Percentiles rank a stretch among this genome's conserved stretches.
phyloP scores from a whole-genome alignment of 139 green algal species.

The Desmodesmus armatus region DNA sequence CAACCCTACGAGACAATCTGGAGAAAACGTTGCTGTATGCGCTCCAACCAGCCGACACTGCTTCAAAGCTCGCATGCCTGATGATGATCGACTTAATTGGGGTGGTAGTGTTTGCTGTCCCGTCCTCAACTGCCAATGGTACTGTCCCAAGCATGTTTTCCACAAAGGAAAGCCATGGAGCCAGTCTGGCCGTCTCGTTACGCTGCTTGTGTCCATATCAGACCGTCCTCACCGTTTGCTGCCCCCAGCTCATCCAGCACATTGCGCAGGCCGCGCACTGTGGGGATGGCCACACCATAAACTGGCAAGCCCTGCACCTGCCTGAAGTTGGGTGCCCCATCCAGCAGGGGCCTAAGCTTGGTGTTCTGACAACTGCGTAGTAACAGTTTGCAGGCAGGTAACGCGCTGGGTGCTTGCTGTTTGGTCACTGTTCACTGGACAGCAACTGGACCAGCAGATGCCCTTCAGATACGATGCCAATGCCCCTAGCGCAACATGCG shows the following conservation, averaged over 20 bases:
- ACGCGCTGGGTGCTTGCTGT: neutral
- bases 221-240: constrained; percentile 49
- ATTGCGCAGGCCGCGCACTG: constrained; percentile 81
- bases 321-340: constrained; percentile 95
- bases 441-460: neutral
- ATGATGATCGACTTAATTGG: too few species aligned
- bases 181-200: too few species aligned
- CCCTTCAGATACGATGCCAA: too few species aligned
- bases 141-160: too few species aligned
- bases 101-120: too few species aligned
- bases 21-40: too few species aligned
- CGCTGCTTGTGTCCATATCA: too few species aligned
- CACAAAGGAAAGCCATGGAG: too few species aligned
- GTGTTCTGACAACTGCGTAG: constrained; percentile 98
- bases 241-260: constrained; percentile 84
- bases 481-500: neutral
- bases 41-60: too few species aligned
- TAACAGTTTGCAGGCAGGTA: neutral
- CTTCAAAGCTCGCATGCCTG: too few species aligned
- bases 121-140: too few species aligned
- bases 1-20: too few species aligned
- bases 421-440: neutral
- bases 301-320: constrained; percentile 90
- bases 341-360: constrained; percentile 85
- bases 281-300: constrained; percentile 96